Conservation (phyloP, 108 stramenopile species). For the Bacterosira constricta region DNA sequence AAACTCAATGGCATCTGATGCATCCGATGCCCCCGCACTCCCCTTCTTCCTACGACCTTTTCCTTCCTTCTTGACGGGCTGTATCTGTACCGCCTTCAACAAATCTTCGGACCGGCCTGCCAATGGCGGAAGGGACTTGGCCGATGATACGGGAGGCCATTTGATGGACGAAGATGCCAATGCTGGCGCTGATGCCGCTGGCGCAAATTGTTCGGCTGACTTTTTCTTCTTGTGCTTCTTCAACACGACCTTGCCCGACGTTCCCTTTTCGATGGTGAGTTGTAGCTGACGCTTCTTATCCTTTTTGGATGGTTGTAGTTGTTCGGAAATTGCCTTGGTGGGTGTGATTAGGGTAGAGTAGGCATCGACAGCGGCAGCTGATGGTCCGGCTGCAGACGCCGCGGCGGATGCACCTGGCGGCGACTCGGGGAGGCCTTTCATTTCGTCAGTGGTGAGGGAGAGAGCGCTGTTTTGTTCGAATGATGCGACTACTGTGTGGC, state of each 20-base stretch:
- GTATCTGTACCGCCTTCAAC: background rate
- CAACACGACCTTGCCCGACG: background rate
- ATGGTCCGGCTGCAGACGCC: background rate
- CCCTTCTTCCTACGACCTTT: background rate
- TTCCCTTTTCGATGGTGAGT: background rate
- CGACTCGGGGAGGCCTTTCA: too few species aligned
- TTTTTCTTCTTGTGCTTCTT: background rate
- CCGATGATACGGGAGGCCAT: constrained; percentile 33
- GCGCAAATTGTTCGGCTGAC: background rate
- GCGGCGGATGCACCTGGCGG: too few species aligned
- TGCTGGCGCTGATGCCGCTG: background rate
- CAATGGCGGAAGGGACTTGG: constrained; percentile 25
- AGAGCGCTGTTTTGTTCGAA: too few species aligned
- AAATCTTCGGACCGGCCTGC: constrained; percentile 20
- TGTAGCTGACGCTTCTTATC: background rate
- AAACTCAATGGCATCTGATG: constrained; percentile 32
- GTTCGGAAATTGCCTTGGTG: constrained; percentile 2
- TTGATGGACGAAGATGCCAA: background rate
- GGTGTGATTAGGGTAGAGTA: constrained; percentile 8
- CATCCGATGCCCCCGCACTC: background rate
- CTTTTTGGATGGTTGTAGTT: background rate
- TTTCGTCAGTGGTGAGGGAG: too few species aligned
- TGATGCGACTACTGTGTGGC: too few species aligned
- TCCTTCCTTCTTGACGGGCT: background rate
- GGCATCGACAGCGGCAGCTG: background rate